Evolutionary conservation across 1,284 basidiomycete species (phyloP), one percentile per base, ranked within the genome.

Genomic region (Ceratobasidium theobromae): DNA sequence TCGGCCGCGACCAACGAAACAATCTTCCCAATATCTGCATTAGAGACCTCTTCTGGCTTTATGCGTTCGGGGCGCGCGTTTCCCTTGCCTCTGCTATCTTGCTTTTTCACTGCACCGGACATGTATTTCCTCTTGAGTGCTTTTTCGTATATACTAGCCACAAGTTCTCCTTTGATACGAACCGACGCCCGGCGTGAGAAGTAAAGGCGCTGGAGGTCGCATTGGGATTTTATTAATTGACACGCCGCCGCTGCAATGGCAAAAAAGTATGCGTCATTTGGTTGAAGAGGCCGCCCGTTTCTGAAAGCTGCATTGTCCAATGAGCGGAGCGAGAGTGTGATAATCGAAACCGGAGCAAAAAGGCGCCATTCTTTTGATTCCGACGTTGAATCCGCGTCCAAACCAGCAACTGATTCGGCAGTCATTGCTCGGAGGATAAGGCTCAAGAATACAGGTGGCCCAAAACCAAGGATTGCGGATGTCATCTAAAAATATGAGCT

Each of bases 111-210:
- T 25, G 54, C 48, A 27, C 67, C 69, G 18, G 46, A 65, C n/a
- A 67, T 64, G 52, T 69, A 66, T 23, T 64, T 67, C n/a, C 68
- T 48, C 45, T 67, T 66, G 33, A 69, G 35, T 25, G 66, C 66
- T 41, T 69, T 69, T 48, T 67, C 68, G 38, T 67, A 69, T n/a
- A 69, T 52, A 23, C 65, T 65, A 9, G 53, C 66, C 2, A 69
- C 66, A 21, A 67, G 53, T 32, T 69, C 68, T 18, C 45, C 53
- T 38, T 67, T 53, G 27, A 35, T 38, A 27, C 68, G 65, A 35
- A 65, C 48, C 27, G 54, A 48, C 30, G 66, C 66, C 6, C 66
- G 66, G 23, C 68, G 66, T 5, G 52, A 40, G n/a, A 40, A 51
- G 53, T 69, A 69, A 32, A 69, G 53, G 35, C 57, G 53, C 25